These are phyloP conservation scores for Penicillium sp. DNA, from an alignment of 2,329 filamentous ascomycete species.

Conservation along the genomic window DNA sequence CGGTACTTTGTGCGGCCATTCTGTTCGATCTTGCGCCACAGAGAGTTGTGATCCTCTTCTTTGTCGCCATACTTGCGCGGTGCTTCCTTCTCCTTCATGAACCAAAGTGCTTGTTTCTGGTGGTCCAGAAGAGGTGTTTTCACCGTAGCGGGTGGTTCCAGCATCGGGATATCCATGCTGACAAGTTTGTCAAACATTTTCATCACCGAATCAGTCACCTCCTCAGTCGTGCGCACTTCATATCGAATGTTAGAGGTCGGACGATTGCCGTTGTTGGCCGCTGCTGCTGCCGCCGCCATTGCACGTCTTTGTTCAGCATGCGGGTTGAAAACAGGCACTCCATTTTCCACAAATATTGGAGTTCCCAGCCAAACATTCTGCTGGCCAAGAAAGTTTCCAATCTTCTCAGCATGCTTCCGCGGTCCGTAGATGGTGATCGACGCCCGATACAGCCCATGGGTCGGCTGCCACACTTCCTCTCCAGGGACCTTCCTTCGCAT, in stretches of 20 bases:
- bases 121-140: slow-evolving; percentile 76
- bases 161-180: slow-evolving; percentile 74
- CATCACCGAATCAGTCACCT: slow-evolving; percentile 83
- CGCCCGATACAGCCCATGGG: slow-evolving; percentile 67
- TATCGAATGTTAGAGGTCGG: slow-evolving; percentile 37
- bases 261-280: slow-evolving; percentile 32
- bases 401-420: slow-evolving; percentile 65
- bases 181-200: slow-evolving; percentile 86
- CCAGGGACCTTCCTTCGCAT: slow-evolving; percentile 65
- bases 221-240: slow-evolving; percentile 74
- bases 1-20: slow-evolving; percentile 69
- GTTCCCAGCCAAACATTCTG: slow-evolving; percentile 70
- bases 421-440: slow-evolving; percentile 82
- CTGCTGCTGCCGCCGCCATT: slow-evolving; percentile 43
- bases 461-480: slow-evolving; percentile 69
- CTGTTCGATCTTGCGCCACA: slow-evolving; percentile 73
- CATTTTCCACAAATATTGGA: slow-evolving; percentile 69
- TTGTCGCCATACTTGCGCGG: slow-evolving; percentile 63
- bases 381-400: slow-evolving; percentile 72
- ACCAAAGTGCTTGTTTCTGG: slow-evolving; percentile 88
- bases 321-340: slow-evolving; percentile 77
- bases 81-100: slow-evolving; percentile 81
- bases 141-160: slow-evolving; percentile 68
- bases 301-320: slow-evolving; percentile 62
- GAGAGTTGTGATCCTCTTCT: slow-evolving; percentile 69